Base-by-base conservation (phyloP, 163 green algal genomes). In the Prototheca stagnorum region DNA sequence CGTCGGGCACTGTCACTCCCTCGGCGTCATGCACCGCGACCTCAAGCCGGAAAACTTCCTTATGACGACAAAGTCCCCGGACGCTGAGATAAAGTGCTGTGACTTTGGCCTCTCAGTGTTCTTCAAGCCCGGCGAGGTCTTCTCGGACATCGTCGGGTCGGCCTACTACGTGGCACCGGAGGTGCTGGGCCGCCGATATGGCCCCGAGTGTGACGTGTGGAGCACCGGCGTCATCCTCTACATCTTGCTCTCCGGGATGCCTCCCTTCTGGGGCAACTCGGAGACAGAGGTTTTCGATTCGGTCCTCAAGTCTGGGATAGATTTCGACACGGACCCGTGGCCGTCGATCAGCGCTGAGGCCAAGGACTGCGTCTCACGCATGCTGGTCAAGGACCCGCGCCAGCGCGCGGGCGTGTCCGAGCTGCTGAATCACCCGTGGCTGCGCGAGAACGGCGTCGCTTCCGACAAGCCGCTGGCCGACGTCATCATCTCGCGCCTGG, bases 101-200 rank as follows among this genome's bases (percentile, higher is more conserved):
- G 84, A 94, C 56, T 94, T 93, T 73, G 81, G 81, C 5, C 64
- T 92, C 35, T 84, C 74, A 4, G 56, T 70, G 1, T 91, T 86
- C 43, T 79, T 78, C 57, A 78, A 84, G 56, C 75, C 83, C 15
- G 75, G 70, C 4, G 68, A 95, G 54, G 36, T 75, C 9, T 94
- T 94, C 57, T 79, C 47, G 4, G 82, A 97, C 48, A 82, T 95
- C 22, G 81, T 96, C n/a, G 88, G 89, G 39, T 84, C 61, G 31
- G 82, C 89, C 20, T 95, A 95, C 67, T 99, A 99, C 54, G 84
- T 97, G 14, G 86, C 88, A 1, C 88, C 88, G 15, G 87, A 95
- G 71, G 81, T 87, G 44, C 61, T 94, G 49, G 59, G 60, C 25
- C 67, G 72, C 28, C 56, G 68, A 8, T 95, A 95, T 62, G 63